Base-by-base conservation (phyloP, 2,329 filamentous ascomycete genomes). In the Sordariomycetes sp. region DNA sequence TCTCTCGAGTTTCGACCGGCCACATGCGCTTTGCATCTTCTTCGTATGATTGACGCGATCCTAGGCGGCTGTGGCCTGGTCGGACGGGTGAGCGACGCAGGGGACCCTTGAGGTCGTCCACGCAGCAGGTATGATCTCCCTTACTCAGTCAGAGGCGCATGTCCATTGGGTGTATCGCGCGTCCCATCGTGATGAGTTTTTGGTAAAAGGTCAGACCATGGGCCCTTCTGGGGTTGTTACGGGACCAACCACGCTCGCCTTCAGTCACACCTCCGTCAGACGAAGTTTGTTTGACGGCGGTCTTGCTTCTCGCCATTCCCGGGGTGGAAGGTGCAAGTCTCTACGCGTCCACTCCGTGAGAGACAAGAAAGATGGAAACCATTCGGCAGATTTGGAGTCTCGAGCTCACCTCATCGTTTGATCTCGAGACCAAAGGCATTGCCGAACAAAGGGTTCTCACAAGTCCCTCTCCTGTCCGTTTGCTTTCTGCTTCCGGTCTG, bases 141-240 rank as follows among this genome's bases (percentile, higher is more conserved):
- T 34, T 56, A 42, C 45, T 52, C 48, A 4, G 35, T 28, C 12
- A 22, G 22, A 20, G n/a, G 45, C 13, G n/a, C 45, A 50, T 24
- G 45, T 50, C 24, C 24, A 50, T 24, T 24, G n/a, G 45, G 20
- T 20, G 20, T 20, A 50, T 50, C 24, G 20, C 22, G 13, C 20
- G 20, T 20, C 22, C 53, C 28, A 32, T 51, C 55, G 34, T 58
- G 56, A 58, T 58, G 56, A 58, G 52, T 24, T 25, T 36, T 45
- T 58, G 56, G 56, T 58, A 58, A 58, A 58, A 58, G 56, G 56
- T 58, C 56, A 53, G 56, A 58, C 52, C 45, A 50, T 20, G 39
- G 56, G 20, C 56, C 51, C 52, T 54, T 50, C 56, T 55, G 56
- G 56, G 52, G 24, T 58, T 48, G 32, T 54, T 32, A 22, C 28